Percentiles rank a stretch among this genome's conserved stretches.
These are phyloP conservation scores for Aspergillus sparsus DNA, from an alignment of 495 filamentous ascomycete genomes.

Conservation along the genomic window DNA sequence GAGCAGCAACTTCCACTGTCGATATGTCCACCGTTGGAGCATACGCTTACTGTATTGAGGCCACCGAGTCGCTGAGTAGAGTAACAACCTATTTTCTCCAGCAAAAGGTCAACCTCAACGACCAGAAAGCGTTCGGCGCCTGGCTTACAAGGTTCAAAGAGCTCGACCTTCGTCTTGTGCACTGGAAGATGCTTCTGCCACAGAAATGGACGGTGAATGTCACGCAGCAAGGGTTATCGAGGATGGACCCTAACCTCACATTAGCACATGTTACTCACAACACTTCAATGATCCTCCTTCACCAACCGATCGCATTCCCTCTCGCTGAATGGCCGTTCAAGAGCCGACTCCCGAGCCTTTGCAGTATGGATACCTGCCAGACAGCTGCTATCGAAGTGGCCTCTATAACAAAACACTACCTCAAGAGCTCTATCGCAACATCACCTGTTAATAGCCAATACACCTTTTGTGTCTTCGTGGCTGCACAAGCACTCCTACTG, in stretches of 20 bases:
- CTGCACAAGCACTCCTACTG: conserved; percentile 37
- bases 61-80: conserved; percentile 42
- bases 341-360: conserved; percentile 37
- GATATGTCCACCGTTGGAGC: conserved; percentile 41
- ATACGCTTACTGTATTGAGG: conserved; percentile 47
- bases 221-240: conserved; percentile 29
- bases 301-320: conserved; percentile 48
- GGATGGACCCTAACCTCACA: conserved; percentile 48
- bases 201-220: conserved; percentile 42
- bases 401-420: conserved; percentile 39
- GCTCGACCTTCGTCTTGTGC: conserved; percentile 43
- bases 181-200: conserved; percentile 46
- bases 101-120: conserved; percentile 35
- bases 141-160: conserved; percentile 51
- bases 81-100: conserved; percentile 44
- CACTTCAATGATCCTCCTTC: conserved; percentile 45
- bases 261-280: conserved; percentile 51
- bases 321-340: conserved; percentile 33
- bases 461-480: conserved; percentile 44
- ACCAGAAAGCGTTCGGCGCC: conserved; percentile 33
- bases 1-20: conserved; percentile 18
- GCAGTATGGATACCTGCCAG: conserved; percentile 45
- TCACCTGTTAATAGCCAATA: conserved; percentile 36
- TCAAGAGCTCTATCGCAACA: conserved; percentile 29
- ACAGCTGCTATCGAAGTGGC: conserved; percentile 42